Evolutionary conservation across 768 basidiomycete genomes (phyloP).

Genomic region (Leccinum variicolor): DNA sequence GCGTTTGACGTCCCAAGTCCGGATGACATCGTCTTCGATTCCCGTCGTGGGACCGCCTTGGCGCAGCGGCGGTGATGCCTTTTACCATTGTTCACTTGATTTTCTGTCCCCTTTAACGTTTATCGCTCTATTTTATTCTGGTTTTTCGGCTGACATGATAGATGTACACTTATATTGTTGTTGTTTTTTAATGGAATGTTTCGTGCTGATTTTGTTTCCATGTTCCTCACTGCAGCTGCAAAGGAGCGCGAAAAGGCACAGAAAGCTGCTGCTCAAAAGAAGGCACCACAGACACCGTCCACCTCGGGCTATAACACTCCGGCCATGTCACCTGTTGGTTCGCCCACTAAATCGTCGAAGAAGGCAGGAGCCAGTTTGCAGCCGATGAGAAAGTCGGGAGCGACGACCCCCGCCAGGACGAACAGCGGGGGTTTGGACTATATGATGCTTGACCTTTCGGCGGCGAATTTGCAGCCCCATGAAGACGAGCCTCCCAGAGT

Average conservation of each 20-base stretch:
- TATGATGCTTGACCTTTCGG: conserved; percentile 68
- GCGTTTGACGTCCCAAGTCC: conserved; percentile 85
- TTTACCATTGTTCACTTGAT: conserved; percentile 3
- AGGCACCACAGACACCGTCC: conserved; percentile 29
- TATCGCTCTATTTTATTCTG: conserved; percentile 16
- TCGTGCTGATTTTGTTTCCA: conserved; percentile 39
- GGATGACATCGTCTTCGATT: conserved; percentile 82
- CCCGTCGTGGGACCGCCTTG: conserved; percentile 71
- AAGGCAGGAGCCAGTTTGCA: conserved; percentile 33
- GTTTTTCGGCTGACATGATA: conserved; percentile 20
- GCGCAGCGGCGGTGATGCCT: conserved; percentile 34
- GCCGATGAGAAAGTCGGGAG: conserved; percentile 36
- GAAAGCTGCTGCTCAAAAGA: conserved; percentile 49
- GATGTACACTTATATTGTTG: conserved; percentile 28
- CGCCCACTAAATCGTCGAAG: conserved; percentile 42
- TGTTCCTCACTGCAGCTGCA: conserved; percentile 50
- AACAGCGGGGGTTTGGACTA: conserved; percentile 42
- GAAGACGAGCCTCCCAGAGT: conserved; percentile 36
- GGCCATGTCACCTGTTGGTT: conserved; percentile 39
- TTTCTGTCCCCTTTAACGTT: conserved; percentile 3
- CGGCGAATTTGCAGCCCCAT: conserved; percentile 57
- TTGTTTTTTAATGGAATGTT: conserved; percentile 32
- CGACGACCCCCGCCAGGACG: conserved; percentile 40
- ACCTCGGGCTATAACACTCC: conserved; percentile 38
- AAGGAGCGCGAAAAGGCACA: conserved; percentile 77